These are phyloP conservation scores for Trichosporon asahii DNA, from an alignment of 1,284 basidiomycete genomes.

Conservation along the genomic window DNA sequence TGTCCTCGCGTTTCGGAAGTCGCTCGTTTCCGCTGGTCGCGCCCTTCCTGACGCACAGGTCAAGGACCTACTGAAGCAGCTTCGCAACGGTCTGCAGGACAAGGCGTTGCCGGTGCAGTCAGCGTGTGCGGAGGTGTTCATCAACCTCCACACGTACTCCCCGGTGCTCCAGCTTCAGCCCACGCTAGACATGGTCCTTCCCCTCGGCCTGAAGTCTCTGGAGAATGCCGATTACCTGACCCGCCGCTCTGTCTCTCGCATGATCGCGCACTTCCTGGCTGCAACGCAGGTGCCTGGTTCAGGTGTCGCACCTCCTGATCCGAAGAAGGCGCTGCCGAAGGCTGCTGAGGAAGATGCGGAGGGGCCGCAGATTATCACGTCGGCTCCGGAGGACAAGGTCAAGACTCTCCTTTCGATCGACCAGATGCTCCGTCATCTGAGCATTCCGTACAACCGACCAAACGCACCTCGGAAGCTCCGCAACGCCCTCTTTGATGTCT, in stretches of 20 bases:
- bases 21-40: slow-evolving; percentile 70
- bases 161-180: slow-evolving; percentile 35
- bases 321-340: slow-evolving; percentile 59
- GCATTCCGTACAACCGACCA: slow-evolving; percentile 72
- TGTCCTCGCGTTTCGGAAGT: slow-evolving; percentile 70
- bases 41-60: slow-evolving; percentile 73
- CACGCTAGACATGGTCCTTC: slow-evolving; percentile 51
- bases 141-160: slow-evolving; percentile 38
- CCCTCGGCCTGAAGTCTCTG: slow-evolving; percentile 68
- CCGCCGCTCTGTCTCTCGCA: slow-evolving; percentile 69
- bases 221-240: slow-evolving; percentile 82
- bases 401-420: slow-evolving; percentile 70
- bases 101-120: slow-evolving; percentile 83
- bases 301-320: slow-evolving; percentile 46
- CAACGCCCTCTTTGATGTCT: slow-evolving; percentile 85
- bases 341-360: slow-evolving; percentile 60
- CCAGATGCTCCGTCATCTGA: slow-evolving; percentile 80
- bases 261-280: slow-evolving; percentile 79
- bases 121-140: slow-evolving; percentile 63
- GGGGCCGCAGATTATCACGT: slow-evolving; percentile 55
- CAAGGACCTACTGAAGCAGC: slow-evolving; percentile 82
- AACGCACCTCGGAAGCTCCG: slow-evolving; percentile 66
- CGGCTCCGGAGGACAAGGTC: slow-evolving; percentile 58
- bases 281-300: slow-evolving; percentile 74
- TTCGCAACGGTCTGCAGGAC: slow-evolving; percentile 71